Evolutionary conservation across 768 basidiomycete species (phyloP).

Genomic region (Cubamyces sp.): DNA sequence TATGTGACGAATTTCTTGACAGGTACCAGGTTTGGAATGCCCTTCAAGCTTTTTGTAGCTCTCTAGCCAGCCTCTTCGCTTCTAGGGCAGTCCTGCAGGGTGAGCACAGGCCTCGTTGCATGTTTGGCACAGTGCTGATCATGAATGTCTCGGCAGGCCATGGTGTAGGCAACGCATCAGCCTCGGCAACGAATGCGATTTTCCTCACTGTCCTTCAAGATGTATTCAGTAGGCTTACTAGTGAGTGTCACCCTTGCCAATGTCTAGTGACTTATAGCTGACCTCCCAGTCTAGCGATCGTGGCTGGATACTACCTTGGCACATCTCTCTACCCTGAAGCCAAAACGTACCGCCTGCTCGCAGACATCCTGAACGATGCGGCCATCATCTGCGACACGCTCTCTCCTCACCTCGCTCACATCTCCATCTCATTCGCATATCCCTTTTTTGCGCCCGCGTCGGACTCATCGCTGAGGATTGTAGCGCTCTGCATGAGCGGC

Average conservation of each 20-base stretch:
- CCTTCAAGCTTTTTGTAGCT: constrained; percentile 71
- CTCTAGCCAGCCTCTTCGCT: constrained; percentile 62
- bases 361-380: constrained; percentile 67
- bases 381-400: constrained; percentile 63
- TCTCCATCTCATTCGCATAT: constrained; percentile 36
- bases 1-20: background rate
- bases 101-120: constrained; percentile 25
- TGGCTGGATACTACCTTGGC: constrained; percentile 63
- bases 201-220: constrained; percentile 71
- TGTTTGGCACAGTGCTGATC: background rate
- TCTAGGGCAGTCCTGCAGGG: constrained; percentile 73
- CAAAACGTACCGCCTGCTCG: constrained; percentile 68
- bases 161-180: constrained; percentile 70
- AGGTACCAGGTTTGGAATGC: constrained; percentile 73
- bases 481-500: constrained; percentile 61
- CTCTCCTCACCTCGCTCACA: constrained; percentile 54
- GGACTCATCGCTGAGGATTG: constrained; percentile 46
- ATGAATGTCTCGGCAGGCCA: constrained; percentile 55
- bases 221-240: constrained; percentile 62
- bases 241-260: constrained; percentile 40
- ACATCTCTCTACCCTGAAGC: constrained; percentile 71
- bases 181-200: constrained; percentile 67
- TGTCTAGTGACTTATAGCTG: too few species aligned
- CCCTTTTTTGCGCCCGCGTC: constrained; percentile 37
- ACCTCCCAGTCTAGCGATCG: constrained; percentile 51